Evolutionary conservation across 257 asterid species (phyloP), one percentile per base, ranked within the genome.

Genomic region (Prunella vulgaris): DNA sequence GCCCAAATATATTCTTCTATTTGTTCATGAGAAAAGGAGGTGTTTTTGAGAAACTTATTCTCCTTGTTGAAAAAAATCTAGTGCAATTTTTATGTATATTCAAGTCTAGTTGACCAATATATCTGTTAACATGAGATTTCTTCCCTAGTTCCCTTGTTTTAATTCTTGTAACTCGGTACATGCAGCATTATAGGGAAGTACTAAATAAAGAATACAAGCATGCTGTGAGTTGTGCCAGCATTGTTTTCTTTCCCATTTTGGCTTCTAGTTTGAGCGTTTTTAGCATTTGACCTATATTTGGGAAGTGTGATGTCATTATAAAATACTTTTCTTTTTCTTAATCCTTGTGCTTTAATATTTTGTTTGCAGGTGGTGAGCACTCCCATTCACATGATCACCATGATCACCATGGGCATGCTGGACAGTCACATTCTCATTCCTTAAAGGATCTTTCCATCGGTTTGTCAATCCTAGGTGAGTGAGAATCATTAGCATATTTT

Each of bases 361-460:
- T 75, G 60, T 62, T 69, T 84, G 79, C 85, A 93, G 99, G 97
- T 69, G 96, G 96, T 12, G 90, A 75, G 63, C 92, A 87, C 78
- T 75, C 96, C 69, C 96, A 93, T 80, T 86, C 94, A 38, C 96
- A 90, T 58, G 92, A 85, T 78, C 86, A 82, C 38, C 86, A 82
- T 71, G 80, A 70, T 75, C 84, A 73, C 54, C 89, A 84, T 60
- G 81, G 42, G 14, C 88, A 83, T 74, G 67, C 58, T n/a, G 88
- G 84, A 35, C 90, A 79, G 38, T 87, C 91, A 21, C 98, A 93
- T 82, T 79, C 96, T 18, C 98, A 93, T 80, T 93, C 98, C 24
- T 80, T 88, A 48, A 75, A 84, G 82, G 99, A 93, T 81, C 97
- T 93, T 71, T 87, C 99, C 10, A 62, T 90, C 42, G 97, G 99